Base-by-base conservation (phyloP, 192 early-diverging fungal species). In the Pilaira anomala region DNA sequence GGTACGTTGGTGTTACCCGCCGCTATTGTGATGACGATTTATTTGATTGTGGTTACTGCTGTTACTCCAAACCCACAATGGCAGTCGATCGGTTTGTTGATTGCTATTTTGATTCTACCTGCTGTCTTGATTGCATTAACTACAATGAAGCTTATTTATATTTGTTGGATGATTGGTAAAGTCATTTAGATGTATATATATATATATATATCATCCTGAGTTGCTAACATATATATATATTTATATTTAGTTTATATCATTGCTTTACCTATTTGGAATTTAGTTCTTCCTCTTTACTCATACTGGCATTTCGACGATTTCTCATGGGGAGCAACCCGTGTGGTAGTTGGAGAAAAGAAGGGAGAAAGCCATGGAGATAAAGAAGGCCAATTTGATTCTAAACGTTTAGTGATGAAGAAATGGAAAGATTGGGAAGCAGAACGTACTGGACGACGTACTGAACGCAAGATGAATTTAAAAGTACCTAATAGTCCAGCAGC, bases 231-330 rank as follows among this genome's bases (percentile, higher is more conserved):
- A n/a, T n/a, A n/a, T n/a, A n/a, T 8, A 14, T 33, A 33, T 12
- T 22, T 26, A 83, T 85, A 87, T 81, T 58, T 89, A 67, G 80
- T 97, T 11, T 88, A 86, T 57, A 73, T 91, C 50, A 51, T 88
- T 29, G 88, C 95, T 12, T 77, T 97, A 28, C 96, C 96, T 12
- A 69, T 98, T 16, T 98, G 96, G 96, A 95, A 98, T 73, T 84
- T 97, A 57, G 66, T 98, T 40, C 83, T 98, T 24, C 96, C 96
- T 6, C 44, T 88, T 0, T 98, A 98, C 66, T 87, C 93, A 6
- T 95, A 90, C 78, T 95, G 93, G 93, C 90, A 94, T 73, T 94
- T 94, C 78, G 91, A 93, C 70, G 93, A 95, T 65, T 95, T 95
- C 56, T 86, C 85, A 36, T 94, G 91, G 90, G 91, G 90, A 16